Base-by-base conservation (phyloP, 345 rosid species). In the Gossypium ekmanianum region DNA sequence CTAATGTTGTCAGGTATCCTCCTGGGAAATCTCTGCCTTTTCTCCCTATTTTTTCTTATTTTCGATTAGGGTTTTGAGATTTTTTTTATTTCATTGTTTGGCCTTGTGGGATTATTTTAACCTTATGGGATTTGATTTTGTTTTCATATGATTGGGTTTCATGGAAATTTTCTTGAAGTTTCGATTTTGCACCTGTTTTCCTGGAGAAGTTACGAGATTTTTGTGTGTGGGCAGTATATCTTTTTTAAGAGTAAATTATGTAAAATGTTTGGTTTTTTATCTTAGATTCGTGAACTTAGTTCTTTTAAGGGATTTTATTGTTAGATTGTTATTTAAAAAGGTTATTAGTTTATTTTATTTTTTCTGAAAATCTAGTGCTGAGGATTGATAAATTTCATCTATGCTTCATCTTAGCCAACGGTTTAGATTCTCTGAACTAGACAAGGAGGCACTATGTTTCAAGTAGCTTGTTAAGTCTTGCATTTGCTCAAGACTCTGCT, bases 1-100 rank as follows among this genome's bases (percentile, higher is more conserved):
- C 98, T 41, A 82, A 86, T 74, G 87, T 82, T 72, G 83, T 79
- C 84, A 82, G 97, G 98, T 94, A 80, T 62, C 13, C 45, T 45
- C 62, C 62, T 24, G 11, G 13, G 24, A 64, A 6, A 47, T 67
- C 11, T 24, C 39, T 67, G 12, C 9, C 16, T 44, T 44, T 4
- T 44, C 17, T 5, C 13, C 17, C 50, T 14, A 3, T 57, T 11
- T 43, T 41, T 74, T 71, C 50, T 52, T 3, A 20, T 2, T 57
- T 47, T 66, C 0, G 34, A 34, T 81, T 72, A 43, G 51, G 80
- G 18, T 44, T 68, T 66, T 45, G 34, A 14, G 45, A 52, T n/a
- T 12, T 26, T 12, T 3, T 34, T 67, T 54, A n/a, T 47, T 63
- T 48, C 27, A 18, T 48, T 24, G 65, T 16, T 22, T 63, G 29